Evolutionary conservation across 176 grass and related monocot genomes (phyloP), one percentile per base, ranked within the genome.

Genomic region (Musa itinerans): DNA sequence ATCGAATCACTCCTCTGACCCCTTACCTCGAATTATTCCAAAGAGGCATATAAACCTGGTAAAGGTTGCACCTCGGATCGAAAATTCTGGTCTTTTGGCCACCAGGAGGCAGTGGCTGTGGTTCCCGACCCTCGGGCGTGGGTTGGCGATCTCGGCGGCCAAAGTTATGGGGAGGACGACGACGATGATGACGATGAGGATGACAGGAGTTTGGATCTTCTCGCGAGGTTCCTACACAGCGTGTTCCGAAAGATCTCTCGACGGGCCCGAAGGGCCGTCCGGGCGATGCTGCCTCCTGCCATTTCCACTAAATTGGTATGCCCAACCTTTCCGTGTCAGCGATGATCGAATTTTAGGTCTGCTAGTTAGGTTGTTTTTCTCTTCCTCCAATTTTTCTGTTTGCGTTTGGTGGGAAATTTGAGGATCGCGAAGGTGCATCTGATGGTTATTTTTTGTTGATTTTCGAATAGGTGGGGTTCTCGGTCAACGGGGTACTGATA

Each of bases 231-330:
- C 34, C 34, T 43, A 43, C 34, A 43, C 34, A 43, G 34, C 34
- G 34, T 43, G 59, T 96, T 96, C 86, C 84, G 54, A 78, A 96
- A 89, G 66, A 78, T 76, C 21, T 96, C 92, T 24, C 87, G 86
- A 71, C 81, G 84, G 50, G 89, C 86, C 20, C 78, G 86, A 78
- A 87, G 84, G 74, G 92, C 89, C 13, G 92, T 77, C 53, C 85
- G 92, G 79, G 85, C 92, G 79, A 89, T 96, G 68, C 84, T 96
- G 78, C 92, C 92, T 80, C 86, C 92, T 79, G 89, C 86, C 58
- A 88, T 96, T 63, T 81, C 92, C 43, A 79, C 92, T 16, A 90
- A 96, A 87, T 82, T 89, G 89, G 92, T 96, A 66, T 63, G 78
- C 82, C 49, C 49, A 43, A 43, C 25, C 22, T 63, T 27, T 57